Percentiles rank a stretch among this genome's conserved stretches.
Evolutionary conservation across 192 early-diverging fungal species (phyloP).

Genomic region (Mortierella antarctica): DNA sequence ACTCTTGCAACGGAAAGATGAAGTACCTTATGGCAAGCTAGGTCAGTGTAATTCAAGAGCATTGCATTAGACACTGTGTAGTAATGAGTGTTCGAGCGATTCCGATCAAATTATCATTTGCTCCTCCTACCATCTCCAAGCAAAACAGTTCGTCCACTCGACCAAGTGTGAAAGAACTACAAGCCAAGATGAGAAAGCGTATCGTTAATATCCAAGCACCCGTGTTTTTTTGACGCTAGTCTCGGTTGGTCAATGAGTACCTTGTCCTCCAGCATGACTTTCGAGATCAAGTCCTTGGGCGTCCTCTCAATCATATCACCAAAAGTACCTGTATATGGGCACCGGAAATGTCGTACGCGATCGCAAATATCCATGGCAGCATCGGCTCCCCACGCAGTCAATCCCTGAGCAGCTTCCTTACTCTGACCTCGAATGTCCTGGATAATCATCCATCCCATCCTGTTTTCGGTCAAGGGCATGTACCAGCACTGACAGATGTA

Average conservation of each 20-base stretch:
- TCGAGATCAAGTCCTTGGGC: slow-evolving; percentile 21
- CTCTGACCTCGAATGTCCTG: slow-evolving; percentile 9
- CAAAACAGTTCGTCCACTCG: slow-evolving; percentile 19
- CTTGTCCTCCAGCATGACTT: slow-evolving; percentile 42
- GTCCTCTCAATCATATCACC: slow-evolving; percentile 33
- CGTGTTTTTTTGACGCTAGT: neutral
- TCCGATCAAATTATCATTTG: neutral
- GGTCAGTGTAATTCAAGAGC: neutral
- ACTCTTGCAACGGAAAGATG: slow-evolving; percentile 16
- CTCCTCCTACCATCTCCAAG: slow-evolving; percentile 32
- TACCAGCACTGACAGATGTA: slow-evolving; percentile 17
- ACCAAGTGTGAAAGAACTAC: slow-evolving; percentile 39
- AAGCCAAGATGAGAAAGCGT: neutral
- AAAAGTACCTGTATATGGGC: slow-evolving; percentile 10
- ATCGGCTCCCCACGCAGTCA: slow-evolving; percentile 25
- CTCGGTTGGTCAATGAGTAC: neutral
- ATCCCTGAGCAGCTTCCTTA: slow-evolving; percentile 14
- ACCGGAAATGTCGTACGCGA: slow-evolving; percentile 5
- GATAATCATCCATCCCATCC: slow-evolving; percentile 28
- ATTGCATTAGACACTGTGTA: neutral
- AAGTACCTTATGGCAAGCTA: slow-evolving; percentile 39
- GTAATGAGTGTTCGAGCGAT: neutral
- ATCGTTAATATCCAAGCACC: neutral
- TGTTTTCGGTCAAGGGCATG: slow-evolving; percentile 24
- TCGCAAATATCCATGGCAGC: slow-evolving; percentile 20